Conservation (phyloP, 441 rosid genomes). For the Manihot esculenta region DNA sequence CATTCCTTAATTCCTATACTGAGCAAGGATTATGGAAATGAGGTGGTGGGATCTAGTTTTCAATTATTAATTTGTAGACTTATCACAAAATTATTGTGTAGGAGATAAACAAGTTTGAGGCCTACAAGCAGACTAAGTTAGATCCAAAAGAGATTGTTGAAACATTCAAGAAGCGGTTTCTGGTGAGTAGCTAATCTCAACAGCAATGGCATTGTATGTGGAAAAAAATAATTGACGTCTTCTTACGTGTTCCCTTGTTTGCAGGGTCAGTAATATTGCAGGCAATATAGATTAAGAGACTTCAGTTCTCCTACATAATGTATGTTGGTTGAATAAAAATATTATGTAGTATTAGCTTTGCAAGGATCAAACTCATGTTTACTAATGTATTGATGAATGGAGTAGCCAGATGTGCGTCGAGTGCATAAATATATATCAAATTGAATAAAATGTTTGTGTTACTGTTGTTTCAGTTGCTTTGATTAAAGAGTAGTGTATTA, state of each 20-base stretch:
- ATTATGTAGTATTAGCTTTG: neutral
- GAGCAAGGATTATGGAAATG: neutral
- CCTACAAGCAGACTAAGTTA: conserved; percentile 60
- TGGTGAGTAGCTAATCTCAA: conserved; percentile 32
- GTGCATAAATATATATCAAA: no score
- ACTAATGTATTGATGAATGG: no score
- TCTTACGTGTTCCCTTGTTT: neutral
- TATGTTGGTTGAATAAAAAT: no score
- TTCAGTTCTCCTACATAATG: neutral
- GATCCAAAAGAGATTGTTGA: conserved; percentile 48
- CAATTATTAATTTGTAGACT: neutral
- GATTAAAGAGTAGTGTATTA: no score
- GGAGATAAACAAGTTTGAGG: conserved; percentile 78
- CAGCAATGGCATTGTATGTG: neutral
- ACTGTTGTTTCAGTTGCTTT: no score
- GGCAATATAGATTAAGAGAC: neutral
- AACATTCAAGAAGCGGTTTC: conserved; percentile 40
- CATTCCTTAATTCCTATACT: neutral
- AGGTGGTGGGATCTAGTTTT: neutral
- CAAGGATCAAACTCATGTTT: neutral
- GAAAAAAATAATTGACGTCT: neutral
- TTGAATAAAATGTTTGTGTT: no score
- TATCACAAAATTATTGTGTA: conserved; percentile 27
- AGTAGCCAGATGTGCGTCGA: no score
- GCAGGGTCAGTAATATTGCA: conserved; percentile 8